Evolutionary conservation across 2,329 filamentous ascomycete genomes (phyloP).

Genomic region (Diatrype stigma): DNA sequence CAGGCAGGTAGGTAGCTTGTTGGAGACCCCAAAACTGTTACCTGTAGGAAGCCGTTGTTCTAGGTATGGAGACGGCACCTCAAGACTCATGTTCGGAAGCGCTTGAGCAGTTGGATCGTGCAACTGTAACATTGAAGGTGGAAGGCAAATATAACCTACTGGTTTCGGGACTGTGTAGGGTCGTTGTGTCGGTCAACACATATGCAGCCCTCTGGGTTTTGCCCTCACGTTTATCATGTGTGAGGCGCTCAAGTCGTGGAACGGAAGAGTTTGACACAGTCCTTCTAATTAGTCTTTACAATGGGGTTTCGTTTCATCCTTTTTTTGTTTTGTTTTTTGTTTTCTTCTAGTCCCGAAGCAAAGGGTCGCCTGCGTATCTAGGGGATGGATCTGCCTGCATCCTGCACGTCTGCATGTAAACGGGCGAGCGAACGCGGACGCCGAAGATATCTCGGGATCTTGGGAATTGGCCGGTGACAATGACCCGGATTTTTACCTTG

Average conservation of each 20-base stretch:
- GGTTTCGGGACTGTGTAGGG: no score
- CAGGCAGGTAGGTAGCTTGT: no score
- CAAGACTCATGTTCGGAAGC: no score
- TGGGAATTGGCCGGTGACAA: neutral
- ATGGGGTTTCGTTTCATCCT: neutral
- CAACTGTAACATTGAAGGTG: no score
- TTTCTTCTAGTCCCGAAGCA: neutral
- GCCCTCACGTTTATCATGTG: neutral
- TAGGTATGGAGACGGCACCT: no score
- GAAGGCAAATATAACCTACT: no score
- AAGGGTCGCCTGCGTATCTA: neutral
- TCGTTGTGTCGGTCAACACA: no score
- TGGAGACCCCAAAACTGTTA: no score
- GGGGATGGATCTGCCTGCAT: neutral
- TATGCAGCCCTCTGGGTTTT: neutral
- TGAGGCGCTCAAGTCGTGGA: neutral
- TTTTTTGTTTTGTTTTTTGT: neutral
- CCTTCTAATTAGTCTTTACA: neutral
- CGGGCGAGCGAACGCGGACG: neutral
- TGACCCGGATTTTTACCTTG: neutral
- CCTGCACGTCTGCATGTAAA: neutral
- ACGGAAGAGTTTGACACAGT: neutral
- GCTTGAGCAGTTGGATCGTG: no score
- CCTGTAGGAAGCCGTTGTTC: no score
- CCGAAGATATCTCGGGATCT: neutral